These are phyloP conservation scores for Fraxinus baroniana DNA, from an alignment of 305 asterid species.

Conservation along the genomic window DNA sequence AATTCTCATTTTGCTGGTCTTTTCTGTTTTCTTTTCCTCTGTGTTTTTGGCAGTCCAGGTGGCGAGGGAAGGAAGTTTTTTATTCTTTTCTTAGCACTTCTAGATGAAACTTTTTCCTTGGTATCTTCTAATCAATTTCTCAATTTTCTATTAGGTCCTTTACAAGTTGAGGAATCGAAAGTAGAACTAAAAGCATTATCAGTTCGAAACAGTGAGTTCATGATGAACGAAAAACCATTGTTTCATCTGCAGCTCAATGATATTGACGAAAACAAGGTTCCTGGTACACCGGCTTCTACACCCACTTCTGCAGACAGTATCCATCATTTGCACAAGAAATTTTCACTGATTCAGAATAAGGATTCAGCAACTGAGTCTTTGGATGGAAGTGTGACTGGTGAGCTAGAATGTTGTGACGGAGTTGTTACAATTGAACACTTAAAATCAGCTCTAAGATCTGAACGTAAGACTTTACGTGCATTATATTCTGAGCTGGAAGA, in stretches of 20 bases:
- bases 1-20: background rate
- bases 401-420: conserved; percentile 65
- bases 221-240: conserved; percentile 19
- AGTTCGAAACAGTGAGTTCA: conserved; percentile 33
- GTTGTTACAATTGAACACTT: conserved; percentile 52
- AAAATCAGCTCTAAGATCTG: conserved; percentile 58
- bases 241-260: conserved; percentile 33
- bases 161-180: conserved; percentile 36
- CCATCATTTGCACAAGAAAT: conserved; percentile 58
- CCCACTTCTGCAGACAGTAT: conserved; percentile 61
- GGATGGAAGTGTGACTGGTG: conserved; percentile 84
- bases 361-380: conserved; percentile 67
- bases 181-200: conserved; percentile 41
- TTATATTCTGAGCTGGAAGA: conserved; percentile 81
- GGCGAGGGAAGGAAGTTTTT: background rate
- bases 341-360: conserved; percentile 54
- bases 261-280: conserved; percentile 61
- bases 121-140: background rate
- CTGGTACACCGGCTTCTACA: conserved; percentile 44
- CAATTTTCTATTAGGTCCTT: conserved; percentile 38
- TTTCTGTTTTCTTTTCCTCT: background rate
- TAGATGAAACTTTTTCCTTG: background rate
- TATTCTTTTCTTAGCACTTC: conserved; percentile 11
- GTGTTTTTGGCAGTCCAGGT: background rate
- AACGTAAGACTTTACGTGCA: conserved; percentile 63